Percentiles rank a stretch among this genome's conserved stretches.
phyloP scores from a whole-genome alignment of 179 eudicot species.

The Corrigiola litoralis region DNA sequence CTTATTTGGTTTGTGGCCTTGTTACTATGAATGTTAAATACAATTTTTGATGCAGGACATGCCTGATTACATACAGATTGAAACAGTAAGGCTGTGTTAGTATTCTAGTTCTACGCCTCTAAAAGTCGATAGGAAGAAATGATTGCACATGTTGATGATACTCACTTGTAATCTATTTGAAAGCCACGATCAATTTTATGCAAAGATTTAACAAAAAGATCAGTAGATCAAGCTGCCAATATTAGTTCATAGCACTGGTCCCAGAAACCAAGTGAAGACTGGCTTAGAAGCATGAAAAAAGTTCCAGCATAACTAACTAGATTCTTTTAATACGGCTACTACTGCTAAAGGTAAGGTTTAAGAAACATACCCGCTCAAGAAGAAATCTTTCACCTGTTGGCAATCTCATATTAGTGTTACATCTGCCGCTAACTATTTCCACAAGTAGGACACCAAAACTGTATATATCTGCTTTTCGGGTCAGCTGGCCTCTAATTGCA shows the following conservation, averaged over 20 bases:
- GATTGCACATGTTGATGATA: too few relatives aligned
- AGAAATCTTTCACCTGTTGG: conserved; percentile 60
- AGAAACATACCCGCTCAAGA: conserved; percentile 60
- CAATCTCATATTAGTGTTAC: conserved; percentile 52
- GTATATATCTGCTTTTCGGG: conserved; percentile 69
- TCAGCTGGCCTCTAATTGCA: conserved; percentile 68
- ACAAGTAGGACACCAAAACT: conserved; percentile 75
- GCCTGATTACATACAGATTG: too few relatives aligned
- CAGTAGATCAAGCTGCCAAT: conserved; percentile 1
- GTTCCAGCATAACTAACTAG: neutral
- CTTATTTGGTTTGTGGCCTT: too few relatives aligned
- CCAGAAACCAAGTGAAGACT: neutral
- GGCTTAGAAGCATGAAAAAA: neutral
- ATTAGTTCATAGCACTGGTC: neutral
- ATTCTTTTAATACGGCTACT: neutral
- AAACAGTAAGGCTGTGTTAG: too few relatives aligned
- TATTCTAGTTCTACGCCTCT: too few relatives aligned
- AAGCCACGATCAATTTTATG: too few relatives aligned
- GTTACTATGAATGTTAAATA: too few relatives aligned
- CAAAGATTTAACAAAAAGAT: neutral
- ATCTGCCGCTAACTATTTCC: conserved; percentile 73
- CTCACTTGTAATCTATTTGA: too few relatives aligned
- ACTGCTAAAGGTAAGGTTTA: neutral
- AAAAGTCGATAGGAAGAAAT: too few relatives aligned
- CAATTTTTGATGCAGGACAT: too few relatives aligned